phyloP scores from a whole-genome alignment of 2,329 filamentous ascomycete species.

The Nemania sp. region DNA sequence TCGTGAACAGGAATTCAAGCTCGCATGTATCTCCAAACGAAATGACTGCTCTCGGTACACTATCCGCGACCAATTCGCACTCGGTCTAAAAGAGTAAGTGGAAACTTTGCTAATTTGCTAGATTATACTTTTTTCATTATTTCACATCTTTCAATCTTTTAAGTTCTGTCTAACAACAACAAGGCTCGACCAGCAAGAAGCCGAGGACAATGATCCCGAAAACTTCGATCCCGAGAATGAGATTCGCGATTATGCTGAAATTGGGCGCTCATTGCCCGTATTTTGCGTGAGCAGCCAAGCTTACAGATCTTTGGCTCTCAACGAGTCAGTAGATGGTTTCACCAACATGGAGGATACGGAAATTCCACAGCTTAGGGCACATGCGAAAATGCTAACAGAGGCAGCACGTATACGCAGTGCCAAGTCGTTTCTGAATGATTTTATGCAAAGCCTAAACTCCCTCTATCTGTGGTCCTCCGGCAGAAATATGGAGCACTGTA shows the following conservation, averaged over 20 bases:
- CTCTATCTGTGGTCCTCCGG: conserved; percentile 25
- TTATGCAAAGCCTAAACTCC: conserved; percentile 47
- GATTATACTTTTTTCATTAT: not conserved
- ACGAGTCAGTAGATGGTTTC: conserved; percentile 52
- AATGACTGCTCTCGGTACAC: conserved; percentile 56
- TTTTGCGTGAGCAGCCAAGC: conserved; percentile 65
- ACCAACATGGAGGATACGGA: conserved; percentile 54
- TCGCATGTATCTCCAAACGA: conserved; percentile 52
- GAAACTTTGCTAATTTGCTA: too few relatives aligned
- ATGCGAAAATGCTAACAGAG: conserved; percentile 61
- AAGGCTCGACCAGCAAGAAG: conserved; percentile 55
- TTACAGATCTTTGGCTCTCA: conserved; percentile 58
- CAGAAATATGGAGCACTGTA: not conserved
- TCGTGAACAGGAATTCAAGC: conserved; percentile 10
- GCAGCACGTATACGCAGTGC: conserved; percentile 40
- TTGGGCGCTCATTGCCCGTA: conserved; percentile 58
- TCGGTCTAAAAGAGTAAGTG: conserved; percentile 55
- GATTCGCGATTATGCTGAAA: conserved; percentile 57
- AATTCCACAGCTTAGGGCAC: conserved; percentile 58
- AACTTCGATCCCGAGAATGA: conserved; percentile 57
- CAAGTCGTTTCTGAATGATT: conserved; percentile 52
- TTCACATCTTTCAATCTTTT: too few relatives aligned
- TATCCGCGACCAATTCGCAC: conserved; percentile 60
- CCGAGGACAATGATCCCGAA: conserved; percentile 53
- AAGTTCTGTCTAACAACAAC: not conserved